phyloP scores from a whole-genome alignment of 768 basidiomycete species.

The Lepiota venenata region DNA sequence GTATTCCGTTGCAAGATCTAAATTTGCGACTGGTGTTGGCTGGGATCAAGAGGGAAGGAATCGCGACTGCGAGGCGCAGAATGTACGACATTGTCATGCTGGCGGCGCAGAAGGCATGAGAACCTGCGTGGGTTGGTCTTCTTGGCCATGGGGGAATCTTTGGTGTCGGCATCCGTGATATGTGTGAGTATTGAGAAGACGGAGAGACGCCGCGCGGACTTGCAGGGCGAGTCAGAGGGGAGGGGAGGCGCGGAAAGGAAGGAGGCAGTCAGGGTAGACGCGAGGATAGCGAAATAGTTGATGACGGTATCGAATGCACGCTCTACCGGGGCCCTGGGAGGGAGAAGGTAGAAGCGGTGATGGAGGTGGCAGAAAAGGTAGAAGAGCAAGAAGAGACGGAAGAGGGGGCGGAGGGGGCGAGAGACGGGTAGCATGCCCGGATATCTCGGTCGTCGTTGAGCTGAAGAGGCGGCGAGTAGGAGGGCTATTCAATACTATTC shows the following conservation, averaged over 20 bases:
- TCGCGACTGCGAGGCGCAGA: constrained; percentile 2
- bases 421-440: neutral
- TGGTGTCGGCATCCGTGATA: neutral
- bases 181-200: neutral
- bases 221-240: neutral
- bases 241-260: constrained; percentile 25
- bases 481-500: constrained; percentile 18
- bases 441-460: neutral
- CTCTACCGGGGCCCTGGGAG: neutral
- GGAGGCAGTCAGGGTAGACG: constrained; percentile 36
- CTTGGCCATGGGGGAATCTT: neutral
- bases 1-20: constrained; percentile 1
- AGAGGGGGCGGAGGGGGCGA: constrained; percentile 6
- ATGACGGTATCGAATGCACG: constrained; percentile 37
- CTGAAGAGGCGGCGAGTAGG: constrained; percentile 7
- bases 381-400: neutral
- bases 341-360: neutral
- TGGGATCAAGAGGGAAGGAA: neutral
- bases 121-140: constrained; percentile 7
- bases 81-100: neutral
- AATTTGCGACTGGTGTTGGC: neutral
- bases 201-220: neutral
- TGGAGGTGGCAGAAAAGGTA: constrained; percentile 1
- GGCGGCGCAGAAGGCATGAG: constrained; percentile 4
- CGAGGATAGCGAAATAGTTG: constrained; percentile 42